Percentiles rank a stretch among this genome's conserved stretches.
phyloP scores from a whole-genome alignment of 352 stramenopile genomes.

The Phytophthora chlamydospora region DNA sequence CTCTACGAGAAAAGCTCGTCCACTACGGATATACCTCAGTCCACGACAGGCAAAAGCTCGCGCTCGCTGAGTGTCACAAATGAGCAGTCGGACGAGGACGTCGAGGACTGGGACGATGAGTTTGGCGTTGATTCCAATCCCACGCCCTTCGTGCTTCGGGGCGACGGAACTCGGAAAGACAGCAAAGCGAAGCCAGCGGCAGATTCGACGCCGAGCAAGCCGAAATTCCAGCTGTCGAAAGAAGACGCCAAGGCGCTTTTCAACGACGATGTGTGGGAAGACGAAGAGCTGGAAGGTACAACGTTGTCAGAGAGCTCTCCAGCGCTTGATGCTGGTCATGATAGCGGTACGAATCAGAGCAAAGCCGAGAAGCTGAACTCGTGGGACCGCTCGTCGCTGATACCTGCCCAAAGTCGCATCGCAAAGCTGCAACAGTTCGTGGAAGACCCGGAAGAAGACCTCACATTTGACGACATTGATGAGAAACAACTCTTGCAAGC shows the following conservation, averaged over 20 bases:
- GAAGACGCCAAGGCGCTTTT: conserved; percentile 79
- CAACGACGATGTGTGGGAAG: conserved; percentile 75
- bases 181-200: conserved; percentile 10
- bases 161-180: conserved; percentile 3
- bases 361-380: conserved; percentile 32
- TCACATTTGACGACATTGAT: conserved; percentile 78
- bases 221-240: conserved; percentile 72
- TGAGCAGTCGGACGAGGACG: conserved; percentile 55
- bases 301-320: conserved; percentile 5
- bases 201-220: conserved; percentile 19
- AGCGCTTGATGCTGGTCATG: conserved; percentile 2
- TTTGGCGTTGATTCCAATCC: conserved; percentile 62
- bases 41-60: conserved; percentile 23
- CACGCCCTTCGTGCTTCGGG: conserved; percentile 35
- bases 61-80: conserved; percentile 28
- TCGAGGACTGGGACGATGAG: conserved; percentile 88
- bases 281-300: conserved; percentile 38
- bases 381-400: conserved; percentile 66
- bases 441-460: conserved; percentile 67
- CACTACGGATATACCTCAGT: conserved; percentile 27
- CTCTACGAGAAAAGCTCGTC: conserved; percentile 74
- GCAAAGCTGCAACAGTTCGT: conserved; percentile 79
- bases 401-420: conserved; percentile 65
- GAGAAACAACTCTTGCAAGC: conserved; percentile 63
- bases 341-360: conserved; percentile 10